A percentile compares a stretch with the other conserved stretches of the same genome.
Evolutionary conservation across 495 filamentous ascomycete species (phyloP).

Genomic region (Staphylotrichum longicolle): DNA sequence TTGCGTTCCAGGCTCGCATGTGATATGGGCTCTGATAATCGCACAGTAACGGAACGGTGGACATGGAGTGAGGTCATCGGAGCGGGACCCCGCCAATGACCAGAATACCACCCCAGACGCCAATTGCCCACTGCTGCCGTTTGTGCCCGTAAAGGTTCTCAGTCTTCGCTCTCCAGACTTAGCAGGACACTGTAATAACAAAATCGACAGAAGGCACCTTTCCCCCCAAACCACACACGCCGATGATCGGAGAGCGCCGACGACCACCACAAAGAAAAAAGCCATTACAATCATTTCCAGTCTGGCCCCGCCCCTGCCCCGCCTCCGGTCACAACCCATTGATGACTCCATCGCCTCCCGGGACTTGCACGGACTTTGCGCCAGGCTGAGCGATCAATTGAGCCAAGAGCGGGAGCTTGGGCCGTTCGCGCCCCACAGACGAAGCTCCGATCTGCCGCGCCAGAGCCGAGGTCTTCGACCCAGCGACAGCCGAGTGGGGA

Average conservation of each 20-base stretch:
- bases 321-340: too few species aligned
- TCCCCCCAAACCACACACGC: too few species aligned
- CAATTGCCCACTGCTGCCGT: not conserved
- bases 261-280: too few species aligned
- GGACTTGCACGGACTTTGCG: too few species aligned
- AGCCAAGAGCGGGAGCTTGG: constrained; percentile 22
- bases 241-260: too few species aligned
- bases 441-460: constrained; percentile 37
- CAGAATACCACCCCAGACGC: not conserved
- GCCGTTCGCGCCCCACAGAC: constrained; percentile 10
- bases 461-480: constrained; percentile 36
- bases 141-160: not conserved
- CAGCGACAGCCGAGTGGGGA: constrained; percentile 14
- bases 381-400: too few species aligned
- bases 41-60: not conserved
- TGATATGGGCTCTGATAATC: constrained; percentile 14
- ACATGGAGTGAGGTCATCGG: constrained; percentile 23
- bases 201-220: too few species aligned
- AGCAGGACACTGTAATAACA: too few species aligned
- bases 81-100: constrained; percentile 13
- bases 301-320: too few species aligned
- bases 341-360: too few species aligned
- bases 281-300: too few species aligned
- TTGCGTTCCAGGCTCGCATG: constrained; percentile 14
- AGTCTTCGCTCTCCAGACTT: not conserved